A percentile compares a stretch with the other conserved stretches of the same genome.
Evolutionary conservation across 2,329 filamentous ascomycete species (phyloP).

Genomic region (Venturia nashicola): DNA sequence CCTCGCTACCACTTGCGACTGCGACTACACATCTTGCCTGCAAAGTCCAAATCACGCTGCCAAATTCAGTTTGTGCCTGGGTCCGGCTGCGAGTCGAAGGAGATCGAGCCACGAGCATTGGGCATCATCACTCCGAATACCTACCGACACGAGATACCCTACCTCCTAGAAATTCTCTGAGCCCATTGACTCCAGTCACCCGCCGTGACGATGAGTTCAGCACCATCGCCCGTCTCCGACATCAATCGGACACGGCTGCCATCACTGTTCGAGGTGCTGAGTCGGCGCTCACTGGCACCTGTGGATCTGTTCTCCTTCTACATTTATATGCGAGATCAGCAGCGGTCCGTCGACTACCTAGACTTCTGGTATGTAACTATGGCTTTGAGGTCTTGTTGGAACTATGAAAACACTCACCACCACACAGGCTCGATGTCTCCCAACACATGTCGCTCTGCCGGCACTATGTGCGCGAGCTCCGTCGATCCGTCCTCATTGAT

Average conservation of each 20-base stretch:
- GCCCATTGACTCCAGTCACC: background rate
- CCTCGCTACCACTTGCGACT: background rate
- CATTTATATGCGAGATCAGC: constrained; percentile 98
- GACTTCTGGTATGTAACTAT: constrained; percentile 73
- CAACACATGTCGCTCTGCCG: constrained; percentile 97
- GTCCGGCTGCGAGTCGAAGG: background rate
- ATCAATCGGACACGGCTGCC: constrained; percentile 67
- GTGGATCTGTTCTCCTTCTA: constrained; percentile 98
- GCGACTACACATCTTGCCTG: background rate
- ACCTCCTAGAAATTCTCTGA: background rate
- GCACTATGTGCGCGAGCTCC: constrained; percentile 91
- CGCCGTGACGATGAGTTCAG: constrained; percentile 15
- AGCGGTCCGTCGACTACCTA: constrained; percentile 92
- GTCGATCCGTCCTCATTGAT: constrained; percentile 81
- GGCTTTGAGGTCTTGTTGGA: background rate
- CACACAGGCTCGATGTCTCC: constrained; percentile 84
- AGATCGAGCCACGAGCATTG: background rate
- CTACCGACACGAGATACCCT: background rate
- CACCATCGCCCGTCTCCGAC: constrained; percentile 13
- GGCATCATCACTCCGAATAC: background rate
- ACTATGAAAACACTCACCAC: background rate
- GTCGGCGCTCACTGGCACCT: constrained; percentile 82
- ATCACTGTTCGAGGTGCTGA: constrained; percentile 90
- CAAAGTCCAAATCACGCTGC: background rate
- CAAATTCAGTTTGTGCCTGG: background rate